phyloP scores from a whole-genome alignment of 176 grass and related monocot species.

The Metroxylon sagu region DNA sequence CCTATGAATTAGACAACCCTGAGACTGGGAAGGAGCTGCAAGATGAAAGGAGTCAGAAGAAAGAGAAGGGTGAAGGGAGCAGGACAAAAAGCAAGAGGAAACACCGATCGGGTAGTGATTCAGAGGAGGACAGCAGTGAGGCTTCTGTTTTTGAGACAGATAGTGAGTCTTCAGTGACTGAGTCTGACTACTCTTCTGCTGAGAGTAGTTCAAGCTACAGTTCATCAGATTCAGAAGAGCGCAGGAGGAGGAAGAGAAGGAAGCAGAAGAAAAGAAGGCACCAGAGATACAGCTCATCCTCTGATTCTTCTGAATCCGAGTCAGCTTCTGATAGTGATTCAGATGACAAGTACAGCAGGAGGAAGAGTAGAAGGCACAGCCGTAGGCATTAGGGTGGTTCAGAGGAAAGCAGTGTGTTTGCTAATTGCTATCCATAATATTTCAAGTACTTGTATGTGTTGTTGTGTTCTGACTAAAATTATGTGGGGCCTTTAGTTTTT shows the following conservation, averaged over 20 bases:
- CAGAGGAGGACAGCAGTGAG: conserved; percentile 41
- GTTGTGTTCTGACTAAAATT: too few relatives aligned
- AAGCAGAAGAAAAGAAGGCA: conserved; percentile 52
- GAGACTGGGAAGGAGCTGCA: conserved; percentile 48
- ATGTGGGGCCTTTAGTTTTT: too few relatives aligned
- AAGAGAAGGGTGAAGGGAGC: conserved; percentile 16
- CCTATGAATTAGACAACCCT: conserved; percentile 48
- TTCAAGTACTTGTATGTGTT: too few relatives aligned
- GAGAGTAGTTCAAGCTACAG: conserved; percentile 63
- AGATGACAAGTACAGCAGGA: conserved; percentile 44
- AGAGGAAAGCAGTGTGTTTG: too few relatives aligned
- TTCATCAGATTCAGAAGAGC: conserved; percentile 54
- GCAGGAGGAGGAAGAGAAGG: conserved; percentile 34
- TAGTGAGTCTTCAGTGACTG: conserved; percentile 34
- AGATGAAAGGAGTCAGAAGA: conserved; percentile 32
- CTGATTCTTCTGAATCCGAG: conserved; percentile 38
- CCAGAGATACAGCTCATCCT: conserved; percentile 33
- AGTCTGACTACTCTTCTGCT: conserved; percentile 41
- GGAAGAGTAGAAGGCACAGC: conserved; percentile 34
- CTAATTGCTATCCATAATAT: too few relatives aligned
- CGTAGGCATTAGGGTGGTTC: conserved; percentile 15
- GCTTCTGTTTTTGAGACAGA: conserved; percentile 61
- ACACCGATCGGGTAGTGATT: conserved; percentile 32
- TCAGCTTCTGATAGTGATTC: conserved; percentile 49
- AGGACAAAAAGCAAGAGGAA: conserved; percentile 64